Evolutionary conservation across 805 yeast species (phyloP), one percentile per base, ranked within the genome.

Genomic region (Myxozyma geophila): DNA sequence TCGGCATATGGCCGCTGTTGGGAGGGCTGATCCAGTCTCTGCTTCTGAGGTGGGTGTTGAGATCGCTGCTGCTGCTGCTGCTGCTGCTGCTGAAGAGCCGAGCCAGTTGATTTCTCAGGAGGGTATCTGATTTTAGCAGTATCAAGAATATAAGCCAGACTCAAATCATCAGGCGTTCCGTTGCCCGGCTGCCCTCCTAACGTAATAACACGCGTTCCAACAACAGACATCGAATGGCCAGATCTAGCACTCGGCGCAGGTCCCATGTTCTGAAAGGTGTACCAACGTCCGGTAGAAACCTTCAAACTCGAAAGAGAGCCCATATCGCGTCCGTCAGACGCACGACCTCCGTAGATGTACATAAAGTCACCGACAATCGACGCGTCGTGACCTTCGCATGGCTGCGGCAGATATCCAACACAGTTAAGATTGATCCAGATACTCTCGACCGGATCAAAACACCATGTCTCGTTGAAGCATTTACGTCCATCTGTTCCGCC

Each of bases 331-430:
- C 96, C 97, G 66, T 85, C 82, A 40, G 83, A 78, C 66, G 88
- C 86, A 72, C 92, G 90, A 57, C 99, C 99, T 46, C 99, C 99
- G 73, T 88, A 87, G 13, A 93, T 83, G 71, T 88, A 89, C 83
- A 95, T 81, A 56, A 87, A 80, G 71, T 91, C 92, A 64, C 87
- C 87, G 62, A 87, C 88, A 41, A 92, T 77, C 12, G 93, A 83
- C 13, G 96, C 86, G 2, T 97, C 85, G 75, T 95, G 99, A 72
- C 93, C 97, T 76, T 92, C 96, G 63, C 92, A 83, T 0, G 98
- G 93, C 2, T 89, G 87, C 1, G 97, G 98, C n/a, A 81, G 78
- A 65, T 73, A 75, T 9, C 96, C 96, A n/a, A 84, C 78, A 43
- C 96, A 85, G 58, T 82, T 82, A 44, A 89, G 78, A 66, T 83